Evolutionary conservation across 139 green algal species (phyloP).

Genomic region (Tetratostichococcus sp.): DNA sequence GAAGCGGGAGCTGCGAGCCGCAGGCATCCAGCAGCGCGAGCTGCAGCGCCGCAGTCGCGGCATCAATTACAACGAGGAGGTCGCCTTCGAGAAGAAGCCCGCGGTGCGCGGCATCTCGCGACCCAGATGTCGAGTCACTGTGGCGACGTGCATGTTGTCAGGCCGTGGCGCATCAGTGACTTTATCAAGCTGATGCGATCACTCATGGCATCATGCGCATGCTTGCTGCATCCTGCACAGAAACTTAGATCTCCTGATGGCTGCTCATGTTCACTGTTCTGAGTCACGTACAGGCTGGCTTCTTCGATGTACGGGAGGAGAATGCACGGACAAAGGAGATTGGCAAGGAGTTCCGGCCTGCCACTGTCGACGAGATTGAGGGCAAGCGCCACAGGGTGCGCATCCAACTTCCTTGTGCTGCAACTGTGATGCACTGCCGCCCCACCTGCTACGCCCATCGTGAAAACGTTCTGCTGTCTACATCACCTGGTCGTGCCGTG

Average conservation of each 20-base stretch:
- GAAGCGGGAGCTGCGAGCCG: slow-evolving; percentile 80
- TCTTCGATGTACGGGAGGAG: slow-evolving; percentile 86
- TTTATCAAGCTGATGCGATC: too few relatives aligned
- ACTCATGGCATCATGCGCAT: too few relatives aligned
- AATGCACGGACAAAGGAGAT: slow-evolving; percentile 49
- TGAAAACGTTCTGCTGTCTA: too few relatives aligned
- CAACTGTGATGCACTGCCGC: background rate
- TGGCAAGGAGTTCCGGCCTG: slow-evolving; percentile 77
- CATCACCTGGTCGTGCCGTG: too few relatives aligned
- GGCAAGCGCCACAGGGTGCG: slow-evolving; percentile 62
- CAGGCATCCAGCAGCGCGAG: slow-evolving; percentile 64
- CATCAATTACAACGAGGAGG: slow-evolving; percentile 85
- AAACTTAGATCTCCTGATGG: background rate
- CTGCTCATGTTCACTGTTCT: background rate
- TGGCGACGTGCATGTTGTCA: too few relatives aligned
- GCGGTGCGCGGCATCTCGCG: slow-evolving; percentile 18
- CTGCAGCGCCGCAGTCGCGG: slow-evolving; percentile 28
- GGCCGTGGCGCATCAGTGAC: too few relatives aligned
- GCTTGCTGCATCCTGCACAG: background rate
- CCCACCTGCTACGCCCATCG: background rate
- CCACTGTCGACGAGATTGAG: slow-evolving; percentile 89
- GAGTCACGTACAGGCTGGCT: slow-evolving; percentile 44
- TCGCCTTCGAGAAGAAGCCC: slow-evolving; percentile 90
- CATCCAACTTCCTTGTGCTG: too few relatives aligned
- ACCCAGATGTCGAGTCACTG: too few relatives aligned